Conservation (phyloP, 2,329 filamentous ascomycete genomes). For the Aspergillus calidoustus region DNA sequence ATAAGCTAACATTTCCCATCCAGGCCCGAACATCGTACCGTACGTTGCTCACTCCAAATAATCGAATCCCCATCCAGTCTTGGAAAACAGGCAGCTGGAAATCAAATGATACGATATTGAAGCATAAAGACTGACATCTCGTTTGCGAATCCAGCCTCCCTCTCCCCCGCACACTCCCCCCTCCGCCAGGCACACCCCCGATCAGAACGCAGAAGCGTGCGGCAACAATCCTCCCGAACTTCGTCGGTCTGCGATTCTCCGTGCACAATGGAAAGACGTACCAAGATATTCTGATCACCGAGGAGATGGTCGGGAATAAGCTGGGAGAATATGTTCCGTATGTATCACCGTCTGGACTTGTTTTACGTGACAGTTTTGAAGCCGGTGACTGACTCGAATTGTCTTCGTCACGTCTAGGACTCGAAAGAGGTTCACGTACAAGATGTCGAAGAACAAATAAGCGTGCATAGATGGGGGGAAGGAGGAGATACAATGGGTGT, state of each 20-base stretch:
- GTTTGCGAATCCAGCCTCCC: constrained; percentile 37
- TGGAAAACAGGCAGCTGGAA: neutral
- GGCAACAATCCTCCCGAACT: constrained; percentile 89
- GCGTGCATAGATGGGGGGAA: neutral
- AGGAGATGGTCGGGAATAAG: constrained; percentile 96
- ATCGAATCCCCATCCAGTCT: neutral
- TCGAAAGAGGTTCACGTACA: constrained; percentile 70
- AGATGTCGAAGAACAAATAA: constrained; percentile 72
- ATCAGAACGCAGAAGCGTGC: constrained; percentile 86
- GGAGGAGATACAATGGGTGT: neutral
- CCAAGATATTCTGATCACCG: constrained; percentile 79
- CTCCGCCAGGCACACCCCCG: constrained; percentile 68
- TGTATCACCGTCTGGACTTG: constrained; percentile 44
- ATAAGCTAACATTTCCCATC: constrained; percentile 11
- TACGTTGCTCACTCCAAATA: constrained; percentile 50
- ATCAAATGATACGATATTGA: neutral
- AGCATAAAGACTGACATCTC: neutral
- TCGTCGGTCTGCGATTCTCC: constrained; percentile 86
- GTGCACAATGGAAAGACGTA: constrained; percentile 92
- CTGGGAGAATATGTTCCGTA: constrained; percentile 90
- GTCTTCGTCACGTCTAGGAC: constrained; percentile 53
- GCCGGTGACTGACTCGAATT: neutral
- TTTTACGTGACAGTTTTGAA: neutral
- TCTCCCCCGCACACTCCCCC: constrained; percentile 47
- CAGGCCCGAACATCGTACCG: constrained; percentile 73